phyloP scores from a whole-genome alignment of 129 eudicot species.

The Tagetes erecta region DNA sequence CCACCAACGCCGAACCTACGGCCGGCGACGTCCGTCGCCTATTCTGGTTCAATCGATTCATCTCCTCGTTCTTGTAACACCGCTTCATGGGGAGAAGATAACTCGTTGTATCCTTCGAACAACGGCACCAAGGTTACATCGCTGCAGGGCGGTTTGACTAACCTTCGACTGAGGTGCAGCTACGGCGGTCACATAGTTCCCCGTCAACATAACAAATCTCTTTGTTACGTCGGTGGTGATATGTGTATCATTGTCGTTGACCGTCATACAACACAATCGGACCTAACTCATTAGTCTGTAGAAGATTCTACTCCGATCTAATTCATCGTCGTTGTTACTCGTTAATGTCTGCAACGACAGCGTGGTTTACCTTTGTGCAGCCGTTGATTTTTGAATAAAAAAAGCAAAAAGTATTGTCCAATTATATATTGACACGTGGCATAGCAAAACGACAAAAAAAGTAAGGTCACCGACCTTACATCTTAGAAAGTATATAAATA shows the following conservation, averaged over 20 bases:
- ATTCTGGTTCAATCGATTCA: constrained; percentile 51
- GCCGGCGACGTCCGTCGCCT: constrained; percentile 26
- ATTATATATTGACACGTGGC: too few species aligned
- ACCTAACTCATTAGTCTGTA: constrained; percentile 35
- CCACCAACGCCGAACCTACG: constrained; percentile 7
- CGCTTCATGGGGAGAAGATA: constrained; percentile 60
- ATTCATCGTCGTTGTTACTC: constrained; percentile 9
- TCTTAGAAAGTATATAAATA: too few species aligned
- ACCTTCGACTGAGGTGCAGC: constrained; percentile 53
- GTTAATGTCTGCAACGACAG: constrained; percentile 11
- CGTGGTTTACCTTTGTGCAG: constrained; percentile 39
- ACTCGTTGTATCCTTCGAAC: constrained; percentile 28
- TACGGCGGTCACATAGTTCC: constrained; percentile 60
- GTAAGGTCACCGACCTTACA: too few species aligned
- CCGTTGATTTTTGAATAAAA: too few species aligned
- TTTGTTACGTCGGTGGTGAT: constrained; percentile 54
- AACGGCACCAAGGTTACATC: constrained; percentile 30
- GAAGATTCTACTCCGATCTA: constrained; percentile 35
- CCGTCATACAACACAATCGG: constrained; percentile 34
- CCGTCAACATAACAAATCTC: constrained; percentile 46
- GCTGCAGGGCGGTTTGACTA: constrained; percentile 25
- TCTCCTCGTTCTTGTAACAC: constrained; percentile 50
- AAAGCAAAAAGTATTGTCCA: too few species aligned
- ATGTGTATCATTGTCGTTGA: constrained; percentile 53
- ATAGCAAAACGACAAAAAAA: too few species aligned